These are phyloP conservation scores for Oryza glumipatula DNA, from an alignment of 176 grass and related monocot genomes.

Conservation along the genomic window DNA sequence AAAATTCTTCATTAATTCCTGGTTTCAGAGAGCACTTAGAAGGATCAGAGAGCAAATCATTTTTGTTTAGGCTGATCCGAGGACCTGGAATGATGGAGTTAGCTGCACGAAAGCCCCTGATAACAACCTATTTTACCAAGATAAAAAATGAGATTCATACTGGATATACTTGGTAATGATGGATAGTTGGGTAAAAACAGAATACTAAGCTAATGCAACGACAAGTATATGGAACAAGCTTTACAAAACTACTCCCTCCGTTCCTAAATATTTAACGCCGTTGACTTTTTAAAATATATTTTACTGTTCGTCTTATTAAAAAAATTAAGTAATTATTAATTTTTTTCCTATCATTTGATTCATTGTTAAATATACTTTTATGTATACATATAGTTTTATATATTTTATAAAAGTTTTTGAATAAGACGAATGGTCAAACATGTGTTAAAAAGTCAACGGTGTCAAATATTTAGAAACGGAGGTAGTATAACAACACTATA, in stretches of 20 bases:
- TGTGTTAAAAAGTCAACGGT: no score
- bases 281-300: no score
- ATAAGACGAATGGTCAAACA: no score
- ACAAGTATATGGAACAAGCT: not conserved
- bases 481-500: conserved; percentile 28
- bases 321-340: no score
- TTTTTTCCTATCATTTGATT: no score
- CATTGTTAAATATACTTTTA: no score
- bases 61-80: conserved; percentile 4
- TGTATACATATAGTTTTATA: no score
- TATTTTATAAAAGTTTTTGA: no score
- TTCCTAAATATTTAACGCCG: no score
- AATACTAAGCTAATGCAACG: not conserved
- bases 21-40: conserved; percentile 15
- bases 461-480: no score
- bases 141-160: not conserved
- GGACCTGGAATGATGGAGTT: conserved; percentile 62
- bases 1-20: conserved; percentile 1
- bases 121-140: conserved; percentile 36
- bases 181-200: not conserved
- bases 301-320: no score
- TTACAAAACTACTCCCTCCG: not conserved
- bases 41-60: not conserved
- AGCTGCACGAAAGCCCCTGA: conserved; percentile 42
- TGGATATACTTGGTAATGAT: not conserved